These are phyloP conservation scores for Eimeria necatrix DNA, from an alignment of 169 alveolate genomes.

Conservation along the genomic window DNA sequence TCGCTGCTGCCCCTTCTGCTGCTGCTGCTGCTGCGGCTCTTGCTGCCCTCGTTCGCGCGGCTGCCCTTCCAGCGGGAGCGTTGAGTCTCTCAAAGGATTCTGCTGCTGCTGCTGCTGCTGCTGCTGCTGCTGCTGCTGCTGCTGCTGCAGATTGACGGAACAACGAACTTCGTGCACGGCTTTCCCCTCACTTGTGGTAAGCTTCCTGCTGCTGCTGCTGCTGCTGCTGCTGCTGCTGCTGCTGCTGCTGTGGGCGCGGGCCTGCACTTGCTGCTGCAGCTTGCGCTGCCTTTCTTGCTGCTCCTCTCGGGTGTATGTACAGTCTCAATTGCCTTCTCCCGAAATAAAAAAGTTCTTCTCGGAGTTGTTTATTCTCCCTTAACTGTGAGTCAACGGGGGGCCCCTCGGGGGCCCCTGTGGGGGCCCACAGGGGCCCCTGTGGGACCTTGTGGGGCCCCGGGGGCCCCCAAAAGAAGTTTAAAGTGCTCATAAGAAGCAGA, in stretches of 20 bases:
- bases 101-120: no score
- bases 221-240: not conserved
- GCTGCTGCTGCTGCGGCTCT: not conserved
- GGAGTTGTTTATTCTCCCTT: constrained; percentile 47
- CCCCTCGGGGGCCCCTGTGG: not conserved
- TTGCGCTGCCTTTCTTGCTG: not conserved
- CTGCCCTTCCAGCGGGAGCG: no score
- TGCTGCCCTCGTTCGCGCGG: no score
- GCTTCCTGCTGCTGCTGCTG: not conserved
- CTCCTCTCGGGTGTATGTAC: not conserved
- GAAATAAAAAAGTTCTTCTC: not conserved
- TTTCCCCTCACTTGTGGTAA: constrained; percentile 39
- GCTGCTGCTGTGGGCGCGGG: not conserved
- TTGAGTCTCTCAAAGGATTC: no score
- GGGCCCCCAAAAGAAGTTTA: no score
- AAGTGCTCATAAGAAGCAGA: no score
- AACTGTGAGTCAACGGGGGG: not conserved
- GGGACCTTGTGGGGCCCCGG: no score
- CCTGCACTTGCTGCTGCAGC: not conserved
- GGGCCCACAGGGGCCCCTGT: no score
- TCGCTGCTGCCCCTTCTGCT: not conserved
- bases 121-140: not conserved
- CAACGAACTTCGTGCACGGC: constrained; percentile 58
- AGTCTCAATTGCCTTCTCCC: constrained; percentile 46
- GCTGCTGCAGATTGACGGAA: constrained; percentile 69